phyloP scores from a whole-genome alignment of 305 asterid species.

The Fraxinus latifolia region DNA sequence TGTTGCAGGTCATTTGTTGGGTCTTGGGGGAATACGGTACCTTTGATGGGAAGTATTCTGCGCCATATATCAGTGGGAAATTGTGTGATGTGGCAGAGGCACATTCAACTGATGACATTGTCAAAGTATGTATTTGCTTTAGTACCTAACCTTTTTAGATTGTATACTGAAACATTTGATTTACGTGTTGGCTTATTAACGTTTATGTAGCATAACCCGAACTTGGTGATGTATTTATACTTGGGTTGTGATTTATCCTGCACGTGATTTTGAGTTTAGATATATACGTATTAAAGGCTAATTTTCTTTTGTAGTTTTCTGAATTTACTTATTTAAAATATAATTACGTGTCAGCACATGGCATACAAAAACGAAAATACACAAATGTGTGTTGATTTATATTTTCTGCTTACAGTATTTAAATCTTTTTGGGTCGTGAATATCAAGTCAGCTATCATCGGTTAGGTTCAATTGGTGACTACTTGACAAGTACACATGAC shows the following conservation, averaged over 20 bases:
- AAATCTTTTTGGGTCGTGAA: not conserved
- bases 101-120: constrained; percentile 77
- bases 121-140: constrained; percentile 51
- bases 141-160: constrained; percentile 16
- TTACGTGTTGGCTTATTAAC: constrained; percentile 3
- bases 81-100: constrained; percentile 90
- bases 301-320: not conserved
- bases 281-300: constrained; percentile 11
- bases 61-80: constrained; percentile 86
- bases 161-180: constrained; percentile 1
- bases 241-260: not conserved
- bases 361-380: not conserved
- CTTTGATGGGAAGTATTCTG: constrained; percentile 84
- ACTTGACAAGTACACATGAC: not conserved
- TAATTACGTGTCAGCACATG: not conserved
- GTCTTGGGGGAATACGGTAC: constrained; percentile 96
- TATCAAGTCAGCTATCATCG: not conserved
- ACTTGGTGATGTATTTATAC: not conserved
- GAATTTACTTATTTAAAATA: not conserved
- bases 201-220: not conserved
- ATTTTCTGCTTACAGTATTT: not conserved
- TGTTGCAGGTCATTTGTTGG: constrained; percentile 86
- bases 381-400: not conserved
- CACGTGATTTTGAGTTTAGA: constrained; percentile 2
- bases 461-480: not conserved